phyloP scores from a whole-genome alignment of 768 basidiomycete species.

The Suillus hirtellus region DNA sequence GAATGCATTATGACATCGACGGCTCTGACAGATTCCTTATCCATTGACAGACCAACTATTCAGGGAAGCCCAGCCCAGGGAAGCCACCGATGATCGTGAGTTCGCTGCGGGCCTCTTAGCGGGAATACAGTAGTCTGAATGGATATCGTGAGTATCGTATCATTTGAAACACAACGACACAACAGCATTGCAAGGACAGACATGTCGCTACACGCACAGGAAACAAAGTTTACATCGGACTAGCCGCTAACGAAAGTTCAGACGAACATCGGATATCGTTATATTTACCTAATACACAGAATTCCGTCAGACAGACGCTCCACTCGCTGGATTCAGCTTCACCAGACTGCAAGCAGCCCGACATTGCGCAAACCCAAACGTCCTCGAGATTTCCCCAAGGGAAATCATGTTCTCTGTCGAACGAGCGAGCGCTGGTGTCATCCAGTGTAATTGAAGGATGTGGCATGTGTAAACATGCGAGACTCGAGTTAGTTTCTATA shows the following conservation, averaged over 20 bases:
- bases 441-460: slow-evolving; percentile 72
- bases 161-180: too few relatives aligned
- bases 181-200: too few relatives aligned
- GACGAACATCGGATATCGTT: too few relatives aligned
- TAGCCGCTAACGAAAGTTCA: too few relatives aligned
- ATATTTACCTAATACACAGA: too few relatives aligned
- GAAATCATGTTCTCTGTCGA: slow-evolving; percentile 63
- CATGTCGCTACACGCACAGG: too few relatives aligned
- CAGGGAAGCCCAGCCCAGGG: not conserved
- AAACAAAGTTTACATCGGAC: too few relatives aligned
- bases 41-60: not conserved
- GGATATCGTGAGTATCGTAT: too few relatives aligned
- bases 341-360: slow-evolving; percentile 29
- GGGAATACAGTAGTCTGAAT: too few relatives aligned
- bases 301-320: slow-evolving; percentile 64
- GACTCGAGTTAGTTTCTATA: slow-evolving; percentile 80
- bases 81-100: not conserved
- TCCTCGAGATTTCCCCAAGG: slow-evolving; percentile 53
- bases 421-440: slow-evolving; percentile 66
- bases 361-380: slow-evolving; percentile 49
- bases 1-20: not conserved
- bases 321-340: slow-evolving; percentile 45
- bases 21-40: not conserved
- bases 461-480: slow-evolving; percentile 79
- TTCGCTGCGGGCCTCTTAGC: too few relatives aligned